A percentile compares a stretch with the other conserved stretches of the same genome.
These are phyloP conservation scores for Globisporangium abappressorium DNA, from an alignment of 352 stramenopile species.

Conservation along the genomic window DNA sequence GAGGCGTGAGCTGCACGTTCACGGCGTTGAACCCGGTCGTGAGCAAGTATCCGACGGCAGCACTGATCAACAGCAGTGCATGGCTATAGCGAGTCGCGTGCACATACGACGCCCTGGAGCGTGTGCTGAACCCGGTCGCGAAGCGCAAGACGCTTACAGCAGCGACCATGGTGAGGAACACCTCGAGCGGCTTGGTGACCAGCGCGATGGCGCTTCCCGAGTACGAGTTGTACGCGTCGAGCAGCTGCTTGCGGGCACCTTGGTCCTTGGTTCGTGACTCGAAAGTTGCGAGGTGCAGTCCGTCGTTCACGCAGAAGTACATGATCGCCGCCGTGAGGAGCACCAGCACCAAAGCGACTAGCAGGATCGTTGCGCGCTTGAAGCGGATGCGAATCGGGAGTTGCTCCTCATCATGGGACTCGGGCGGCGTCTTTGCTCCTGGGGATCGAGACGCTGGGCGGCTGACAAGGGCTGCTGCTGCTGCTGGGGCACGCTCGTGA, in stretches of 20 bases:
- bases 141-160: too few species aligned
- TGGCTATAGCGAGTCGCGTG: too few species aligned
- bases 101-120: too few species aligned
- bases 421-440: too few species aligned
- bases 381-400: neutral
- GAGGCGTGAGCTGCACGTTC: conserved; percentile 6
- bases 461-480: too few species aligned
- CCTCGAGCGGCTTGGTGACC: neutral
- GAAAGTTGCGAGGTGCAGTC: neutral
- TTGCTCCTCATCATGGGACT: too few species aligned
- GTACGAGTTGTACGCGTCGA: conserved; percentile 9
- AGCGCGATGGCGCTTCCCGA: neutral
- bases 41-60: too few species aligned
- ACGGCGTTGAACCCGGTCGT: conserved; percentile 4
- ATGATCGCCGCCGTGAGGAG: neutral
- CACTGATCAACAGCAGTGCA: too few species aligned
- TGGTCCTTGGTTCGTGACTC: neutral
- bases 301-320: neutral
- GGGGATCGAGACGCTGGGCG: too few species aligned
- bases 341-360: neutral
- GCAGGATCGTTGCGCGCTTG: neutral
- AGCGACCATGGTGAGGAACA: neutral
- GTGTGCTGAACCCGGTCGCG: too few species aligned
- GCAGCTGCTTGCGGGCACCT: neutral
- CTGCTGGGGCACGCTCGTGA: too few species aligned